Evolutionary conservation across 192 early-diverging fungal species (phyloP).

Genomic region (Umbelopsis vinacea): DNA sequence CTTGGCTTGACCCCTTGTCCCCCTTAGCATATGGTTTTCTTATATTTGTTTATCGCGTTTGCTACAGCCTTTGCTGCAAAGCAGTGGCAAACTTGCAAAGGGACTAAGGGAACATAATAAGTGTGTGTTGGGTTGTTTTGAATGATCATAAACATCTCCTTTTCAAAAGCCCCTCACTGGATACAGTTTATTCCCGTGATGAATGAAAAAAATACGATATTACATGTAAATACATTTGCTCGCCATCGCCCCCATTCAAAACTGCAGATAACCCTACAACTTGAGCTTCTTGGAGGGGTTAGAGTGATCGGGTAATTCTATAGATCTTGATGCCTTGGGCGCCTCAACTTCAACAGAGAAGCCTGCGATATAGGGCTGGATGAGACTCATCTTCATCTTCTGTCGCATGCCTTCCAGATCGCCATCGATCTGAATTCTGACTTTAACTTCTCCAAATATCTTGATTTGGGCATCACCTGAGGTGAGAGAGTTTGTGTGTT

Average conservation of each 20-base stretch:
- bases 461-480: constrained; percentile 57
- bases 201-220: not conserved
- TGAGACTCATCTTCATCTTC: constrained; percentile 62
- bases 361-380: constrained; percentile 58
- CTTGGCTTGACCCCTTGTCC: no score
- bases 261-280: not conserved
- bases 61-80: not conserved
- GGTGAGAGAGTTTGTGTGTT: constrained; percentile 44
- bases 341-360: constrained; percentile 44
- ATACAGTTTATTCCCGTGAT: no score
- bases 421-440: constrained; percentile 68
- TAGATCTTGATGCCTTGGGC: not conserved
- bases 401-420: constrained; percentile 64
- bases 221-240: not conserved
- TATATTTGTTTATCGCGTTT: not conserved
- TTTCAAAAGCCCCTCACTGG: no score
- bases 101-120: no score
- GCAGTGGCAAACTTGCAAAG: no score
- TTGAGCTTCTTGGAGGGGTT: not conserved
- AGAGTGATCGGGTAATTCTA: not conserved
- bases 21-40: no score
- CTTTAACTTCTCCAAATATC: constrained; percentile 82
- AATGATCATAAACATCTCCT: no score
- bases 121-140: no score
- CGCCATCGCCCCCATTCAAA: no score